Percentiles rank a stretch among this genome's conserved stretches.
Evolutionary conservation across 164 flowering plant genomes (phyloP).

Genomic region (Nymphaea thermarum): DNA sequence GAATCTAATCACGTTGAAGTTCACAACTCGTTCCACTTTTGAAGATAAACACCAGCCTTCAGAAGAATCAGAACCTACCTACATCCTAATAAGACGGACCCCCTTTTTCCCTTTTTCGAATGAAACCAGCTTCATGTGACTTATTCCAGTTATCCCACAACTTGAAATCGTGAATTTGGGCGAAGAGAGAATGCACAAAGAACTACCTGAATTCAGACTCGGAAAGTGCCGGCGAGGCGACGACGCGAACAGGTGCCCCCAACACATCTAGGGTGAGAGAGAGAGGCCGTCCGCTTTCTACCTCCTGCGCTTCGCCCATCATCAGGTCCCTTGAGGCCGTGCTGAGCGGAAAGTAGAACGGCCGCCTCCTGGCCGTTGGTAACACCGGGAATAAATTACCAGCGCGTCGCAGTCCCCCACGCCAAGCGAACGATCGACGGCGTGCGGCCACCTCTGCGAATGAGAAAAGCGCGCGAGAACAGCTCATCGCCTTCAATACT

Average conservation of each 20-base stretch:
- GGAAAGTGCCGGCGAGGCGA: conserved; percentile 57
- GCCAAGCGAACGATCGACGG: neutral
- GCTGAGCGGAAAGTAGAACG: neutral
- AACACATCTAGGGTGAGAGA: conserved; percentile 40
- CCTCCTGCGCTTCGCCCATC: neutral
- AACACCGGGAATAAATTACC: neutral
- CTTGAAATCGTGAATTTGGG: too few relatives aligned
- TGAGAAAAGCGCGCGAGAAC: neutral
- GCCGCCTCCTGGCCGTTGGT: neutral
- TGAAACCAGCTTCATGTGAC: too few relatives aligned
- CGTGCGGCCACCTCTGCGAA: neutral
- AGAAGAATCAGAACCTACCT: neutral
- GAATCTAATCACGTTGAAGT: neutral
- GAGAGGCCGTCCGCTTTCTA: conserved; percentile 5
- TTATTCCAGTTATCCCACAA: too few relatives aligned
- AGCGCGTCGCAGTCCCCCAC: neutral
- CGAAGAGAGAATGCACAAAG: neutral
- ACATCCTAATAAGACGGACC: too few relatives aligned
- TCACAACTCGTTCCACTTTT: neutral
- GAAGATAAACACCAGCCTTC: neutral
- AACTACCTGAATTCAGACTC: conserved; percentile 57
- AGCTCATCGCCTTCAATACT: neutral
- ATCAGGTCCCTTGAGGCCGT: neutral
- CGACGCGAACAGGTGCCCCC: conserved; percentile 36
- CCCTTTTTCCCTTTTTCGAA: too few relatives aligned